Percentiles rank a stretch among this genome's conserved stretches.
These are phyloP conservation scores for Endoconidiophora laricicola DNA, from an alignment of 2,329 filamentous ascomycete genomes.

Conservation along the genomic window DNA sequence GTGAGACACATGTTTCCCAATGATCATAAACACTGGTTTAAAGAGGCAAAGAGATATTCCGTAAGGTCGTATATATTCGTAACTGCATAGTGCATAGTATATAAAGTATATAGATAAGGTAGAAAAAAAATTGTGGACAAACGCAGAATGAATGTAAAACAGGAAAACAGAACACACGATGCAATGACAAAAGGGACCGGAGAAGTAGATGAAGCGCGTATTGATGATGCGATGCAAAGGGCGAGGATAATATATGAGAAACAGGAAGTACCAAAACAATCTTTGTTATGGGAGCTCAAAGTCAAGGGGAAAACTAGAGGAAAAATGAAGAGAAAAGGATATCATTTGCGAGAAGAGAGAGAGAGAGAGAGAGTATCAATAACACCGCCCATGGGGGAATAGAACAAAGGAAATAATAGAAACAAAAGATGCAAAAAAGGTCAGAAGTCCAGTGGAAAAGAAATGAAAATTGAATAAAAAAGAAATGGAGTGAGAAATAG, in stretches of 20 bases:
- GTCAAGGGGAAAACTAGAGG: too few relatives aligned
- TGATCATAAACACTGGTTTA: too few relatives aligned
- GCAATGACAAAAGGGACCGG: too few relatives aligned
- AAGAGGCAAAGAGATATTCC: too few relatives aligned
- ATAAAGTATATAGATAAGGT: background rate
- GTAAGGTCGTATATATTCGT: slow-evolving; percentile 1
- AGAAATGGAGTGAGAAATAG: slow-evolving; percentile 3
- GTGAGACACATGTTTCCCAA: too few relatives aligned
- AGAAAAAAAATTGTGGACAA: background rate
- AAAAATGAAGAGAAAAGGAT: background rate
- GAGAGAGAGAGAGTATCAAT: background rate
- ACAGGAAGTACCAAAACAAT: background rate
- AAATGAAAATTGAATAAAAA: background rate
- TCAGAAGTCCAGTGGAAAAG: background rate
- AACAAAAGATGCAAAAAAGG: background rate
- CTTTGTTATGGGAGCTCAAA: too few relatives aligned
- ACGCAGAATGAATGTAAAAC: too few relatives aligned
- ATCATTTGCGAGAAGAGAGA: background rate
- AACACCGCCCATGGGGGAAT: background rate
- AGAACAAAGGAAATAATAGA: slow-evolving; percentile 6
- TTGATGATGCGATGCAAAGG: background rate
- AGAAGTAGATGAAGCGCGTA: background rate
- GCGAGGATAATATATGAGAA: background rate
- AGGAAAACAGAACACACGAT: too few relatives aligned
- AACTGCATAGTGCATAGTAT: background rate